Base-by-base conservation (phyloP, 2,329 filamentous ascomycete genomes). In the Dendryphion nanum region DNA sequence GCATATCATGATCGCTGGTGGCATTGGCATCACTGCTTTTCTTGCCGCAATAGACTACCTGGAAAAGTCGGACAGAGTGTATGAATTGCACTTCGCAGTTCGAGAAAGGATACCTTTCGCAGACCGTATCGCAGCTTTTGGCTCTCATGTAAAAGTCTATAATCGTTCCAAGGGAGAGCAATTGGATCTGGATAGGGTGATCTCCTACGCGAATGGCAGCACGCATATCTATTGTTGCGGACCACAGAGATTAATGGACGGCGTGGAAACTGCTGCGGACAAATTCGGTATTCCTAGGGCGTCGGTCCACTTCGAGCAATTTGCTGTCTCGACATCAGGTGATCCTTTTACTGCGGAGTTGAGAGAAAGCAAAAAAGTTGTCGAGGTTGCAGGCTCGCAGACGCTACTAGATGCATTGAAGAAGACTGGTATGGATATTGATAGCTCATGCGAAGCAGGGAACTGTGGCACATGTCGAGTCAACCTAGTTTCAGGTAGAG, bases 1-100 rank as follows among this genome's bases (percentile, higher is more conserved):
- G 34, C 81, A 84, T 45, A 68, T 85, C 26, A 78, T 84, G 50
- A 75, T 86, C 19, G 79, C 73, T 0, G 82, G 78, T 7, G 82
- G 82, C 0, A 79, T 85, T 19, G 82, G 82, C 1, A 76, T 85
- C 44, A 85, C 82, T 2, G 82, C 82, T 0, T 85, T 85, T 45
- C 52, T 85, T 6, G 51, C 67, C 1, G 64, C 79, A 17, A 53
- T 78, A 3, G 61, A 74, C 33, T 44, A 55, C 10, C 56, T 67
- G 3, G 12, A 33, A 18, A 38, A 46, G 2, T 44, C 47, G n/a
- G 44, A 60, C 55, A 71, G 73, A 15, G 17, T 7, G 39, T 73
- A 71, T 24, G 66, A 69, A 16, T 59, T 85, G 28, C 81, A 85
- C 61, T 83, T 80, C 43, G 79, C 75, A 0, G 74, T 83, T 1